These are phyloP conservation scores for Jamesozyma piceae DNA, from an alignment of 805 yeast genomes.

Conservation along the genomic window DNA sequence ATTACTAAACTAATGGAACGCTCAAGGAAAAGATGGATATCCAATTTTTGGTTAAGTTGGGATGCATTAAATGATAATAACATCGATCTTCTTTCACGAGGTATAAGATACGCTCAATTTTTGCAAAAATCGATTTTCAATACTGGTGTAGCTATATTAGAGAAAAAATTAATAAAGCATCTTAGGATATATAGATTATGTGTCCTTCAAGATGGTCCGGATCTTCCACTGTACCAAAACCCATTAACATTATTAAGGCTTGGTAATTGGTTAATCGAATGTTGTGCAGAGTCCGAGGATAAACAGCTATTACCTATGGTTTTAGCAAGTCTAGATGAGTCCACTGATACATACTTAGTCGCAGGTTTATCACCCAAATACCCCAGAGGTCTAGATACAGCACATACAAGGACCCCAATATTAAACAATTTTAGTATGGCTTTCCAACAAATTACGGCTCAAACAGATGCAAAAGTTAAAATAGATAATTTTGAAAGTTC, in stretches of 20 bases:
- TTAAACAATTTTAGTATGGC: conserved; percentile 83
- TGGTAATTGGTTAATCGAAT: conserved; percentile 87
- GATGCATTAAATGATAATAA: conserved; percentile 46
- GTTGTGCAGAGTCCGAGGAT: conserved; percentile 70
- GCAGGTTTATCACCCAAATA: conserved; percentile 83
- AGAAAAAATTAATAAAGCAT: conserved; percentile 69
- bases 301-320: conserved; percentile 66
- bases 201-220: conserved; percentile 84
- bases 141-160: conserved; percentile 84
- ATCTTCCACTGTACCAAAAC: conserved; percentile 64
- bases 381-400: conserved; percentile 39
- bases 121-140: conserved; percentile 77
- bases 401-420: conserved; percentile 35
- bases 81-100: conserved; percentile 32
- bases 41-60: conserved; percentile 64
- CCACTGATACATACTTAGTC: conserved; percentile 70
- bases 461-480: conserved; percentile 79
- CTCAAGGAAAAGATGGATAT: conserved; percentile 60
- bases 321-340: conserved; percentile 68
- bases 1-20: conserved; percentile 27
- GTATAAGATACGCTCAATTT: conserved; percentile 73
- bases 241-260: conserved; percentile 77
- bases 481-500: conserved; percentile 94
- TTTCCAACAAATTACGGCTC: conserved; percentile 77
- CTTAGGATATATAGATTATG: conserved; percentile 75